phyloP scores from a whole-genome alignment of 257 asterid species.

The Solanum appendiculatum region DNA sequence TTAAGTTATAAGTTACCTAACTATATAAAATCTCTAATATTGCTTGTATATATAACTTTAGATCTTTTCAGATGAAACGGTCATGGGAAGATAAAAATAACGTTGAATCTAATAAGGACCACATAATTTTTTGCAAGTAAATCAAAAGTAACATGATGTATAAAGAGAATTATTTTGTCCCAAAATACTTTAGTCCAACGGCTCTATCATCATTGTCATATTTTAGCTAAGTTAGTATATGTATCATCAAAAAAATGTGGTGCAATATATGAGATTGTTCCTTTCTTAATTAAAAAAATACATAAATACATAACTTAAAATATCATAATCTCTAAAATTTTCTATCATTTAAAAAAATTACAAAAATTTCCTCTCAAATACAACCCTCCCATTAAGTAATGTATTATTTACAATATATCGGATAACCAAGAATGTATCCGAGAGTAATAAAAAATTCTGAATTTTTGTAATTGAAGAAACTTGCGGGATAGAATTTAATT shows the following conservation, averaged over 20 bases:
- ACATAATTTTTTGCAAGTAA: background rate
- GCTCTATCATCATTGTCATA: background rate
- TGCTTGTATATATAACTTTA: accelerated
- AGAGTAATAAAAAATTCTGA: too few relatives aligned
- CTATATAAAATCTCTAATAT: background rate
- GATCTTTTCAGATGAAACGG: background rate
- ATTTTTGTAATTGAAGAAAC: too few relatives aligned
- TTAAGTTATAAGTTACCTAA: background rate
- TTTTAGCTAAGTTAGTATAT: background rate
- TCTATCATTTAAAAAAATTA: too few relatives aligned
- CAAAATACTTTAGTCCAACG: background rate
- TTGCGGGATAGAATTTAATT: too few relatives aligned
- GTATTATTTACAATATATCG: too few relatives aligned
- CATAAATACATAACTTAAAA: too few relatives aligned
- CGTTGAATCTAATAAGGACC: background rate
- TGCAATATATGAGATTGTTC: background rate
- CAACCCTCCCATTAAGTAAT: too few relatives aligned
- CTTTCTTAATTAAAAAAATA: background rate
- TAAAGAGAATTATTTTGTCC: background rate
- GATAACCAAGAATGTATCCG: too few relatives aligned
- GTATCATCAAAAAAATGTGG: too few relatives aligned
- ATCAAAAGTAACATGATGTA: background rate
- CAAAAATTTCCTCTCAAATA: too few relatives aligned
- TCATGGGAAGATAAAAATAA: background rate
- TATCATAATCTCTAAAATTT: too few relatives aligned